Conservation (phyloP, 2,329 filamentous ascomycete genomes). For the Monosporascus sp. region DNA sequence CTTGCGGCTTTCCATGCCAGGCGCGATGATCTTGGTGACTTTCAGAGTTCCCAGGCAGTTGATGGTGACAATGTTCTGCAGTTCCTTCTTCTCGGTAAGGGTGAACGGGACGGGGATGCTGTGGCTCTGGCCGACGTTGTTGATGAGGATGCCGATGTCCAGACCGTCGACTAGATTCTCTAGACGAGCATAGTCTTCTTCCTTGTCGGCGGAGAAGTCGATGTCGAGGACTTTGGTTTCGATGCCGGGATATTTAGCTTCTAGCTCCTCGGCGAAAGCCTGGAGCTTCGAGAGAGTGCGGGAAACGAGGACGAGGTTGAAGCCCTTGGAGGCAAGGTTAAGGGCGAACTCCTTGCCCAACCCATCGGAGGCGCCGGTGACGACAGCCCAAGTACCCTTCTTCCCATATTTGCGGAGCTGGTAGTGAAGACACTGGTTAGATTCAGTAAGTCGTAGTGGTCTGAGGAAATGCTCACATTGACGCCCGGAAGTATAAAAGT, state of each 20-base stretch:
- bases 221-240: conserved; percentile 78
- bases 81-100: conserved; percentile 71
- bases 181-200: conserved; percentile 74
- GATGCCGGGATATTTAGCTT: conserved; percentile 60
- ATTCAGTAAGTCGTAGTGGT: conserved; percentile 11
- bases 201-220: conserved; percentile 80
- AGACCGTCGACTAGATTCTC: conserved; percentile 63
- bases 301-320: conserved; percentile 91
- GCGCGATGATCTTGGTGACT: conserved; percentile 78
- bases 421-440: neutral
- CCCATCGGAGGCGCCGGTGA: conserved; percentile 94
- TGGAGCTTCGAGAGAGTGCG: conserved; percentile 92
- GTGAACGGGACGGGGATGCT: conserved; percentile 86
- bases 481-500: conserved; percentile 63
- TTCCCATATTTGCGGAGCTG: conserved; percentile 87
- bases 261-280: conserved; percentile 68
- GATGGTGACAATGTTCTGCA: conserved; percentile 87
- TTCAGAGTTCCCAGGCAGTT: conserved; percentile 90
- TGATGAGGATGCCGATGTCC: conserved; percentile 83
- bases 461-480: conserved; percentile 40
- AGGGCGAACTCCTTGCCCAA: conserved; percentile 94
- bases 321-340: conserved; percentile 85
- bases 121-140: conserved; percentile 96
- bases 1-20: conserved; percentile 78
- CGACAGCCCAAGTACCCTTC: conserved; percentile 87